These are phyloP conservation scores for Xerocomus nothofagi DNA, from an alignment of 1,284 basidiomycete species.

Conservation along the genomic window DNA sequence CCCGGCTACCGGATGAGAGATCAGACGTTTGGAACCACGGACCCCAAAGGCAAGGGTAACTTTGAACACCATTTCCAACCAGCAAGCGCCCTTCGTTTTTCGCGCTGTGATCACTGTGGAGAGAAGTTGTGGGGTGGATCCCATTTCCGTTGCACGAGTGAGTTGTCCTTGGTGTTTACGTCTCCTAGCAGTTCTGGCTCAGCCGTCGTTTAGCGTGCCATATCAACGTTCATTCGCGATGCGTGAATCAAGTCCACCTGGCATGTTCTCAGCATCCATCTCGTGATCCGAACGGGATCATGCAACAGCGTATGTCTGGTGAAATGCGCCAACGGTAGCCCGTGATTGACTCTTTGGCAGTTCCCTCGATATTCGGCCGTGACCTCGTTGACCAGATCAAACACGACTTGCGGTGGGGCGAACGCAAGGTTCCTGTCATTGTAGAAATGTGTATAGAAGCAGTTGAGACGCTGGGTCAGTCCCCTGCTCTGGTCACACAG, in stretches of 20 bases:
- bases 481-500: not conserved
- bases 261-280: constrained; percentile 54
- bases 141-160: constrained; percentile 85
- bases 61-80: constrained; percentile 88
- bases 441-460: constrained; percentile 96
- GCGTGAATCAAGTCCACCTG: constrained; percentile 58
- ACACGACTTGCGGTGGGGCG: constrained; percentile 64
- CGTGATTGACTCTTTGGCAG: constrained; percentile 39
- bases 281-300: constrained; percentile 28
- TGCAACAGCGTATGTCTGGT: constrained; percentile 23
- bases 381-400: constrained; percentile 82
- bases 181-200: constrained; percentile 8
- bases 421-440: constrained; percentile 77
- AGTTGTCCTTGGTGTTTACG: constrained; percentile 5
- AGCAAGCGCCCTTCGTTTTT: constrained; percentile 84
- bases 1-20: constrained; percentile 50
- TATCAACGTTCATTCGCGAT: constrained; percentile 74
- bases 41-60: constrained; percentile 46
- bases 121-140: constrained; percentile 99
- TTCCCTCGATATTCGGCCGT: constrained; percentile 89
- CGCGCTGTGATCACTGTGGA: constrained; percentile 91
- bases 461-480: constrained; percentile 81
- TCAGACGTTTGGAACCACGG: constrained; percentile 22
- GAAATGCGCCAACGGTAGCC: constrained; percentile 4
- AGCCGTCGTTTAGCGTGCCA: constrained; percentile 52